These are phyloP conservation scores for Kockiozyma suomiensis DNA, from an alignment of 805 yeast species.

Conservation along the genomic window DNA sequence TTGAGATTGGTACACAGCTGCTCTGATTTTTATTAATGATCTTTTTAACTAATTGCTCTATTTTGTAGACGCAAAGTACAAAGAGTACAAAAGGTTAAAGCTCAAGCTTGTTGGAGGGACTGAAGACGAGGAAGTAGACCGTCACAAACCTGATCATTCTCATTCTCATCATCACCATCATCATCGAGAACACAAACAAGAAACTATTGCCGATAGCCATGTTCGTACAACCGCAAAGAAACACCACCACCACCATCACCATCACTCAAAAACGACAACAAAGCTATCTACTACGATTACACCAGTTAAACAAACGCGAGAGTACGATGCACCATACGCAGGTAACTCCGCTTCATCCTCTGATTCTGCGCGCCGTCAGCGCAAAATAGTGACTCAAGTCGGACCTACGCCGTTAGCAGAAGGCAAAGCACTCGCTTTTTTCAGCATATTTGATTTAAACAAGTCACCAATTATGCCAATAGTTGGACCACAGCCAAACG, in stretches of 20 bases:
- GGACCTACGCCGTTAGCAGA: conserved; percentile 37
- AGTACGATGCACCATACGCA: conserved; percentile 17
- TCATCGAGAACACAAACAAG: background rate
- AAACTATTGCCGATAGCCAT: too few relatives aligned
- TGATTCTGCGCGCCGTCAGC: conserved; percentile 6
- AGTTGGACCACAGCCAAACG: background rate
- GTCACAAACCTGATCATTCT: too few relatives aligned
- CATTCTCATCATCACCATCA: too few relatives aligned
- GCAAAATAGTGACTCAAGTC: conserved; percentile 6
- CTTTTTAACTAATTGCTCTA: background rate
- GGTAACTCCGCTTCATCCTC: conserved; percentile 16
- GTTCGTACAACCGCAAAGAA: background rate
- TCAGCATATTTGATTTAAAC: conserved; percentile 22
- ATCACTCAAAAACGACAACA: background rate
- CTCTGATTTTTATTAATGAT: background rate
- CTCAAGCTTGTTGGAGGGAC: background rate
- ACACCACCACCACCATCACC: background rate
- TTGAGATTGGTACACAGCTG: conserved; percentile 40
- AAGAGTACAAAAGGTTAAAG: conserved; percentile 16
- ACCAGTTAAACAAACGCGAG: conserved; percentile 1
- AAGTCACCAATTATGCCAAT: conserved; percentile 1
- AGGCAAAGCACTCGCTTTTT: conserved; percentile 33
- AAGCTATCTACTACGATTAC: background rate
- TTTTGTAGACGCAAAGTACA: conserved; percentile 27
- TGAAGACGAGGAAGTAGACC: background rate